Conservation (phyloP, 78 protist species). For the Dictyostelium firmibasis region DNA sequence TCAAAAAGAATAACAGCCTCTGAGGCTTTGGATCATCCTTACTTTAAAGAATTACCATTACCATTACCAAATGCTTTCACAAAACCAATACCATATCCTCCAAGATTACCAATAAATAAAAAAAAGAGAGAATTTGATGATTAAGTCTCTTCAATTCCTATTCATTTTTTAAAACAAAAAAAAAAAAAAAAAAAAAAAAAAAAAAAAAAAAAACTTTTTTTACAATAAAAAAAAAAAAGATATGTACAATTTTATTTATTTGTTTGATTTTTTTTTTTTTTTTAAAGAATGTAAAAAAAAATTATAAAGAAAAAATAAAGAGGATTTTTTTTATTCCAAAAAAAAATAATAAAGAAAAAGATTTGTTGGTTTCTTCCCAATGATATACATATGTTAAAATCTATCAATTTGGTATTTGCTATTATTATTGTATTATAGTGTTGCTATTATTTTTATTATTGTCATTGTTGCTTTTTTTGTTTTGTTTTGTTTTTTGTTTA, state of each 20-base stretch:
- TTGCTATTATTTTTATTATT: too few species aligned
- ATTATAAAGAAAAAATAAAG: neutral
- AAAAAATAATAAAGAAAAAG: neutral
- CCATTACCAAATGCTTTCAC: slow-evolving; percentile 52
- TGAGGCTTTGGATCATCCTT: slow-evolving; percentile 89
- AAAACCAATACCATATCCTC: slow-evolving; percentile 25
- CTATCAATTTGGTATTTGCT: too few species aligned
- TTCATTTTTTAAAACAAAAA: neutral
- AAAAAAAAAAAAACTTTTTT: neutral
- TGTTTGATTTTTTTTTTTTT: neutral
- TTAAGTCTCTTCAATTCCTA: too few species aligned
- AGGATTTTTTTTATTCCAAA: neutral
- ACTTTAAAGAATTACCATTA: slow-evolving; percentile 86
- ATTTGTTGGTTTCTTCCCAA: neutral
- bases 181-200: neutral
- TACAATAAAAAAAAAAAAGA: neutral
- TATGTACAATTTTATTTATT: neutral
- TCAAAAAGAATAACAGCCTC: slow-evolving; percentile 84
- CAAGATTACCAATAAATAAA: slow-evolving; percentile 9
- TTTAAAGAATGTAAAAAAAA: neutral
- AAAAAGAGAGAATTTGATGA: slow-evolving; percentile 49
- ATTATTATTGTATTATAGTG: too few species aligned
- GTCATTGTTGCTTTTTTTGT: too few species aligned
- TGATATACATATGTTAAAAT: too few species aligned
- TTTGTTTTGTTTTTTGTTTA: neutral